Percentiles rank a stretch among this genome's conserved stretches.
These are phyloP conservation scores for Schoenoplectus tabernaemontani DNA, from an alignment of 202 grass and related monocot species.

Conservation along the genomic window DNA sequence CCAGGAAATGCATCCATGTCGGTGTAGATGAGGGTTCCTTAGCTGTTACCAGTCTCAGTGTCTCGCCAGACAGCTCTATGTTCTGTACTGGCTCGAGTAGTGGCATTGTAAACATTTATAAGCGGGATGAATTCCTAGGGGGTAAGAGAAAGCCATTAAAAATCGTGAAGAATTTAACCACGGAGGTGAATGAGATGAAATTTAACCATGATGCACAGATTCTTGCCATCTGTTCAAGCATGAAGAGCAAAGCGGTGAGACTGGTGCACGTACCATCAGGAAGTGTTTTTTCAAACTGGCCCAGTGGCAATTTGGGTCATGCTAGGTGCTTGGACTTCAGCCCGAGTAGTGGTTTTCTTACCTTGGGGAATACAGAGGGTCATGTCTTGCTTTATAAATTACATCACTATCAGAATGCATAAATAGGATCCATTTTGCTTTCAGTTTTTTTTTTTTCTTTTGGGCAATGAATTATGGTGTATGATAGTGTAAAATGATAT, in stretches of 20 bases:
- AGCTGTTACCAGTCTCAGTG: constrained; percentile 35
- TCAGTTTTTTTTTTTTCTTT: not conserved
- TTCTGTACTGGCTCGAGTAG: constrained; percentile 64
- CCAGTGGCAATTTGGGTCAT: constrained; percentile 42
- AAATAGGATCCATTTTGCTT: constrained; percentile 9
- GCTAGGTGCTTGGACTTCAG: constrained; percentile 74
- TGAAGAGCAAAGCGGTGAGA: constrained; percentile 55
- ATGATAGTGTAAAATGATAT: not conserved
- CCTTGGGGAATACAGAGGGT: constrained; percentile 53
- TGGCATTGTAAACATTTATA: constrained; percentile 71
- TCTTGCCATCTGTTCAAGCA: constrained; percentile 57
- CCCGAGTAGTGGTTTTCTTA: constrained; percentile 58
- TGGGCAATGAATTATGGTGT: not conserved
- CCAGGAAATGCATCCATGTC: constrained; percentile 69
- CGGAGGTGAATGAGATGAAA: constrained; percentile 51
- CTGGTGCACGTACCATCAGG: constrained; percentile 59
- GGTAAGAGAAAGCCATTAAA: constrained; percentile 63
- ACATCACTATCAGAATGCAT: constrained; percentile 74
- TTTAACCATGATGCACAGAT: constrained; percentile 71
- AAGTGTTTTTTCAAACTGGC: constrained; percentile 76
- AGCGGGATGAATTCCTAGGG: constrained; percentile 63
- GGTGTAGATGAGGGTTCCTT: constrained; percentile 57
- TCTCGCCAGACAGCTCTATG: constrained; percentile 44
- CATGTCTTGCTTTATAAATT: constrained; percentile 70
- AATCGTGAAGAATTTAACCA: constrained; percentile 54